Base-by-base conservation (phyloP, 768 basidiomycete genomes). In the Mycena sanguinolenta region DNA sequence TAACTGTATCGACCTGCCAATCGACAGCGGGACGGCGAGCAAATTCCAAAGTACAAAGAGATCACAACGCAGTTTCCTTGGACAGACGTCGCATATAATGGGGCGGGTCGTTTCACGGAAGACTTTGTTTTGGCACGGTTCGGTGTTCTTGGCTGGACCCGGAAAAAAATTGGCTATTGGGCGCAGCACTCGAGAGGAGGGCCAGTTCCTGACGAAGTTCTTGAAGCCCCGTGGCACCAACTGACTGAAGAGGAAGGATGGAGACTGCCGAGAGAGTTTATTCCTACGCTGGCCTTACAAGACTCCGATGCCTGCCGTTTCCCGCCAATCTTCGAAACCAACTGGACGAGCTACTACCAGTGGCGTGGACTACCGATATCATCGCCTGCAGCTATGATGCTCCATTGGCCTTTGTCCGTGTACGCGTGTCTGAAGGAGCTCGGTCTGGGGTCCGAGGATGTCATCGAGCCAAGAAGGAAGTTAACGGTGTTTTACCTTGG, bases 271-370 rank as follows among this genome's bases (percentile, higher is more conserved):
- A 76, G 76, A 2, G 67, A 74, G 23, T 74, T 74, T 57, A 69
- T 84, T 1, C 79, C 83, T 30, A 82, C 84, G 55, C 75, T 76
- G 39, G 72, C 79, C n/a, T 75, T 77, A 52, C 79, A 79, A n/a
- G 71, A 74, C 46, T 69, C 74, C 36, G 75, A 73, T 19, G n/a
- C 71, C 50, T 67, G 74, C 32, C 80, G 73, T 2, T 70, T 59
- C 23, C 63, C 69, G 58, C 60, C 36, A 76, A 80, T 16, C 67
- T 72, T 72, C 72, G 79, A 69, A 68, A 77, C 58, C 30, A 82
- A 79, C 65, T 87, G 86, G 86, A 77, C 76, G 36, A 81, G 82
- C 28, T 87, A 84, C 77, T 83, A 86, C 73, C 69, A 79, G 55
- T 86, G 85, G 86, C 82, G 86, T 42, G 78, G 80, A 55, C 73